Evolutionary conservation across 1,139 yeast species (phyloP).

Genomic region (Eremothecium gossypii): DNA sequence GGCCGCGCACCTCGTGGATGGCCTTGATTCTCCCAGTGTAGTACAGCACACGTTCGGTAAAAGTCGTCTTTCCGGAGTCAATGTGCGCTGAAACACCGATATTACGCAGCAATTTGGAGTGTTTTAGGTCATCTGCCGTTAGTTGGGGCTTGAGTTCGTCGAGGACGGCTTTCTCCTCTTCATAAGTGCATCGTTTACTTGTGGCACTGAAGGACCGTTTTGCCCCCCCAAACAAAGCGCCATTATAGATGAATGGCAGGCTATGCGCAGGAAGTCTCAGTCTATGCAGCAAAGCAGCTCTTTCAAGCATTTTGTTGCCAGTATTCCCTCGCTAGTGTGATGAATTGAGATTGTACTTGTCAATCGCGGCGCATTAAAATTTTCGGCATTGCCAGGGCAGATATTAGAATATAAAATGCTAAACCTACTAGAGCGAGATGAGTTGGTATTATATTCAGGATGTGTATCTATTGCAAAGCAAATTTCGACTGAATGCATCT

Average conservation of each 20-base stretch:
- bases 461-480: neutral
- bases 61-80: conserved; percentile 94
- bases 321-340: no score
- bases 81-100: conserved; percentile 98
- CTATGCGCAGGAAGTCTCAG: no score
- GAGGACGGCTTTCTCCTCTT: conserved; percentile 60
- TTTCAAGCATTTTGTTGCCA: no score
- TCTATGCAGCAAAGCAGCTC: no score
- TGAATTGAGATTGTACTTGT: no score
- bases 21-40: conserved; percentile 97
- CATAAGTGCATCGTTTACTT: conserved; percentile 35
- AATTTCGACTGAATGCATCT: neutral
- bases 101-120: conserved; percentile 63
- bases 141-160: conserved; percentile 49
- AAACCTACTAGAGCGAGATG: no score
- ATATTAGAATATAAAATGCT: no score
- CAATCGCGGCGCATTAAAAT: no score
- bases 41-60: conserved; percentile 91
- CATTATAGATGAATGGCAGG: no score
- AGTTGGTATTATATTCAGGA: neutral
- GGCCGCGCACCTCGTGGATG: conserved; percentile 95
- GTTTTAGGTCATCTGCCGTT: conserved; percentile 47
- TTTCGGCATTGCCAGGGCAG: no score
- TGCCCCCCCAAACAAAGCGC: no score
- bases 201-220: no score